Conservation (phyloP, 106 monocot genomes). For the Acorus gramineus region DNA sequence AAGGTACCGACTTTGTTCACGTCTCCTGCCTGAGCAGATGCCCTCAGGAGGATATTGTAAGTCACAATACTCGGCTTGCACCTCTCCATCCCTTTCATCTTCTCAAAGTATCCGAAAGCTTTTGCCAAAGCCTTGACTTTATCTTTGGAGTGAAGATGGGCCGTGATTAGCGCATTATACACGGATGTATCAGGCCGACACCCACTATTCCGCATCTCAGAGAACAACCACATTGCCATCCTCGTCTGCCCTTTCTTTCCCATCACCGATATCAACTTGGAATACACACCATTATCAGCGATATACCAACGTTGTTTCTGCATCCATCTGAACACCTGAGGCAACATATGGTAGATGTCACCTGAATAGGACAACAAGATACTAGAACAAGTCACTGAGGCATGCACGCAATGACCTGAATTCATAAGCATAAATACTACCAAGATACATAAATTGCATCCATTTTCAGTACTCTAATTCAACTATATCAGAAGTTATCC, state of each 20-base stretch:
- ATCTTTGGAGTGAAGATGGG: constrained; percentile 78
- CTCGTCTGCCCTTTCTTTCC: constrained; percentile 94
- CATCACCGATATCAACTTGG: constrained; percentile 95
- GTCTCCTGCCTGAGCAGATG: constrained; percentile 75
- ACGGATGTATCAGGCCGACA: constrained; percentile 92
- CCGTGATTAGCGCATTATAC: constrained; percentile 79
- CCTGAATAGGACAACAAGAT: no score
- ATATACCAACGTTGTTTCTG: constrained; percentile 96
- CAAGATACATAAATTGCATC: no score
- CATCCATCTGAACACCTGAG: constrained; percentile 97
- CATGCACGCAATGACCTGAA: no score
- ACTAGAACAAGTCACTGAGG: no score
- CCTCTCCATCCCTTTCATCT: constrained; percentile 88
- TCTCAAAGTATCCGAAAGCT: constrained; percentile 72
- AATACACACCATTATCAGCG: constrained; percentile 94
- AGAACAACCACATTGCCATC: constrained; percentile 99
- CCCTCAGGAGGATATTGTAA: constrained; percentile 91
- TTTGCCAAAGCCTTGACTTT: constrained; percentile 74
- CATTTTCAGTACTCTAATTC: no score
- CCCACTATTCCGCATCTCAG: constrained; percentile 89
- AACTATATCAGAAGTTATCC: no score
- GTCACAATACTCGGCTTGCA: constrained; percentile 84
- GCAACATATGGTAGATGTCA: background rate
- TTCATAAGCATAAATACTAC: no score
- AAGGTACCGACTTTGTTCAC: constrained; percentile 54